Conservation (phyloP, 2,329 filamentous ascomycete genomes). For the Colletotrichum somersetense region DNA sequence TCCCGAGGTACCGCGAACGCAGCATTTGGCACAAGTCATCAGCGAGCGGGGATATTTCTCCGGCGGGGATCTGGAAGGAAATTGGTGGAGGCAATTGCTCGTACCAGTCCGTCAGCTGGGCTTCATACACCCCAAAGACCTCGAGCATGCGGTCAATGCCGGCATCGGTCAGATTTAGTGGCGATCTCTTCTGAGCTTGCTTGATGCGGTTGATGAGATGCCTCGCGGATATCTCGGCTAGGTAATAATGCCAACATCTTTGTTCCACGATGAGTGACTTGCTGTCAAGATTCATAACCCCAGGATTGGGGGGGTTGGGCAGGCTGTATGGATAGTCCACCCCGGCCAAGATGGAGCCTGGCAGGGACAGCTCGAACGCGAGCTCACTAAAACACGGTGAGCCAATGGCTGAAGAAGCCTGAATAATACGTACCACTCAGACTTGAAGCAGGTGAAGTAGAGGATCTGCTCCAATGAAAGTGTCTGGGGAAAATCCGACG, state of each 20-base stretch:
- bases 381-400: constrained; percentile 18
- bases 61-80: constrained; percentile 34
- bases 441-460: constrained; percentile 42
- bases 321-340: constrained; percentile 35
- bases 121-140: constrained; percentile 36
- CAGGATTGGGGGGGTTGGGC: constrained; percentile 27
- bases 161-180: constrained; percentile 26
- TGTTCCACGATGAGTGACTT: constrained; percentile 36
- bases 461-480: constrained; percentile 32
- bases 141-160: constrained; percentile 40
- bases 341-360: constrained; percentile 32
- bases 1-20: constrained; percentile 24
- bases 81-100: constrained; percentile 23
- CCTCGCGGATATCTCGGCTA: constrained; percentile 38
- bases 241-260: constrained; percentile 41
- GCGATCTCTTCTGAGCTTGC: constrained; percentile 12
- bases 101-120: constrained; percentile 40
- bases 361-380: constrained; percentile 34
- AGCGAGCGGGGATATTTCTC: constrained; percentile 16
- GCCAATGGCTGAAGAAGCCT: background rate
- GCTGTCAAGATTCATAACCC: constrained; percentile 22
- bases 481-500: constrained; percentile 17
- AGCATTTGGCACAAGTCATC: constrained; percentile 40
- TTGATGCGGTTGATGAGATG: constrained; percentile 36
- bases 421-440: constrained; percentile 21